phyloP scores from a whole-genome alignment of 768 basidiomycete species.

The Leccinum barrowsii region DNA sequence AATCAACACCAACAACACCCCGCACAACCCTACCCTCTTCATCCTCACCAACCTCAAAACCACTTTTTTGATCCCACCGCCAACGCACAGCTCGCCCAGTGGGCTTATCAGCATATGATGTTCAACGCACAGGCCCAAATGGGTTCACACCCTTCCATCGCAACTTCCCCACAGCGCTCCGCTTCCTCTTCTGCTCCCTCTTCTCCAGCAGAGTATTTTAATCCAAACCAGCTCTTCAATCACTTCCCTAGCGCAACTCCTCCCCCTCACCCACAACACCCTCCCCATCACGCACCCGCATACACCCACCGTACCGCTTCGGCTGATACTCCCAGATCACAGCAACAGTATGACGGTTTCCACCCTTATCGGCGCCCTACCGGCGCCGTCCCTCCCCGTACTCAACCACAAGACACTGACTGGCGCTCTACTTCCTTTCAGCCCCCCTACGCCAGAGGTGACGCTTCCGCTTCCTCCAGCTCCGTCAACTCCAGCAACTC shows the following conservation, averaged over 20 bases:
- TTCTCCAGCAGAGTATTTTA: slow-evolving; percentile 51
- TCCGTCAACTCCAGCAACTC: slow-evolving; percentile 66
- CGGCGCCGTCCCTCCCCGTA: slow-evolving; percentile 27
- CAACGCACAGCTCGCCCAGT: slow-evolving; percentile 75
- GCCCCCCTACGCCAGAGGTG: slow-evolving; percentile 76
- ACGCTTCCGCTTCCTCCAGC: slow-evolving; percentile 75
- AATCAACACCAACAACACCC: slow-evolving; percentile 58
- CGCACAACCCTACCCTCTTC: slow-evolving; percentile 45
- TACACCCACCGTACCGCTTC: slow-evolving; percentile 39
- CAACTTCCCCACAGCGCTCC: slow-evolving; percentile 35
- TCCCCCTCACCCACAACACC: slow-evolving; percentile 52
- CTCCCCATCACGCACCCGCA: slow-evolving; percentile 26
- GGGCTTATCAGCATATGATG: slow-evolving; percentile 93
- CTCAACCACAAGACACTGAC: slow-evolving; percentile 34
- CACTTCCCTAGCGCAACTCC: slow-evolving; percentile 71
- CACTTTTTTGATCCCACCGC: slow-evolving; percentile 74
- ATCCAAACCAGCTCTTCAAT: slow-evolving; percentile 58
- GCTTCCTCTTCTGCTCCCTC: slow-evolving; percentile 36
- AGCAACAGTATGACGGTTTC: slow-evolving; percentile 50
- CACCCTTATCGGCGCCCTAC: slow-evolving; percentile 80
- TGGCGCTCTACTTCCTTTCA: slow-evolving; percentile 56
- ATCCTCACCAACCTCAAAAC: slow-evolving; percentile 41
- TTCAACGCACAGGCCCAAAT: slow-evolving; percentile 54
- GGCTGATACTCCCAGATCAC: slow-evolving; percentile 22
- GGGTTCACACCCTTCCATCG: slow-evolving; percentile 33